phyloP scores from a whole-genome alignment of 257 asterid genomes.

The Solanum corneliomulleri region DNA sequence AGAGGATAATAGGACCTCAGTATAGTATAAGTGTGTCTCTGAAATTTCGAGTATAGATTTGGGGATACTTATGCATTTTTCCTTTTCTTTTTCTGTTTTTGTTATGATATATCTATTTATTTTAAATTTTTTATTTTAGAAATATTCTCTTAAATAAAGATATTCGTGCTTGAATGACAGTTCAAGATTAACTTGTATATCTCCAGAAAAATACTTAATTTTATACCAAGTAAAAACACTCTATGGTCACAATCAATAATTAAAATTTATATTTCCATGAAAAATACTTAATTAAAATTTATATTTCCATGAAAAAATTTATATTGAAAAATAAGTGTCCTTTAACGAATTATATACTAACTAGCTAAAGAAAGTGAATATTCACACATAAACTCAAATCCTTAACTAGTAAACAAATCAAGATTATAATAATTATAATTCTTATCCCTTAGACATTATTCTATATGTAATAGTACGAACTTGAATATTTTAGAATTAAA shows the following conservation, averaged over 20 bases:
- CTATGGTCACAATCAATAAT: not conserved
- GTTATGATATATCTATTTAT: not conserved
- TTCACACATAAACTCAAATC: not conserved
- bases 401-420: not conserved
- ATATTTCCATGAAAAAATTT: accelerated
- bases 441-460: not conserved
- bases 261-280: too few species aligned
- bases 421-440: not conserved
- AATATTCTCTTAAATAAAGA: not conserved
- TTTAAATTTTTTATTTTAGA: not conserved
- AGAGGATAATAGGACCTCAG: too few species aligned
- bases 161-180: not conserved
- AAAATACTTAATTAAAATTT: not conserved
- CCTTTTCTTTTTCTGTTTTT: not conserved
- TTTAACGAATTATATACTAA: not conserved
- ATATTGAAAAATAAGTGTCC: accelerated
- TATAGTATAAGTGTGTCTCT: too few species aligned
- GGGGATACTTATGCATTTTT: too few species aligned
- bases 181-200: not conserved
- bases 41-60: accelerated
- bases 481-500: not conserved
- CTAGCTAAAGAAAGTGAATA: not conserved
- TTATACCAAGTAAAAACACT: not conserved
- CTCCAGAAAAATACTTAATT: too few species aligned
- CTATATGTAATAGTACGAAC: not conserved